These are phyloP conservation scores for Phylloporus sp. DNA, from an alignment of 768 basidiomycete genomes.

Conservation along the genomic window DNA sequence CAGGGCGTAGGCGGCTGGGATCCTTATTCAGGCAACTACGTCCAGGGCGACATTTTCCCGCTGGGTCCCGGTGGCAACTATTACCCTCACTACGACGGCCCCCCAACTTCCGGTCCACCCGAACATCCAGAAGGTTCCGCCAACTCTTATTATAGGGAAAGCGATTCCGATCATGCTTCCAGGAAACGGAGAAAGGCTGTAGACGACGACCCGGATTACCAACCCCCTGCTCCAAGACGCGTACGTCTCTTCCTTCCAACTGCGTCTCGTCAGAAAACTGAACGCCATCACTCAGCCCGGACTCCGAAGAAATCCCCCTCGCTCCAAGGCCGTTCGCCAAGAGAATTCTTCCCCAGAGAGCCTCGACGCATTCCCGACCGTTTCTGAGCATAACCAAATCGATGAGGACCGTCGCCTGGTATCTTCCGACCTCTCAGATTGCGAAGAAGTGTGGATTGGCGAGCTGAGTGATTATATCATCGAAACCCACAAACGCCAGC, in stretches of 20 bases:
- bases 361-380: constrained; percentile 15
- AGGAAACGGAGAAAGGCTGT: constrained; percentile 50
- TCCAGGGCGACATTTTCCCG: constrained; percentile 36
- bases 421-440: constrained; percentile 82
- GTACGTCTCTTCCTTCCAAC: constrained; percentile 39
- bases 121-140: constrained; percentile 19
- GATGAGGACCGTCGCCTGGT: constrained; percentile 44
- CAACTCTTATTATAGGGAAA: constrained; percentile 30
- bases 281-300: constrained; percentile 27
- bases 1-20: constrained; percentile 41
- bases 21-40: constrained; percentile 35
- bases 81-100: constrained; percentile 30
- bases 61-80: constrained; percentile 36
- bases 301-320: constrained; percentile 43
- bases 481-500: constrained; percentile 70
- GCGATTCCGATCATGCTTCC: constrained; percentile 29
- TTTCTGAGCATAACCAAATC: constrained; percentile 21
- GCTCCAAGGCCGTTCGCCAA: constrained; percentile 33
- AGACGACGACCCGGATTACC: constrained; percentile 53
- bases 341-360: constrained; percentile 27
- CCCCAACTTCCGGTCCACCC: constrained; percentile 7
- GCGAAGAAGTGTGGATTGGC: constrained; percentile 68
- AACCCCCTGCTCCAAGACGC: constrained; percentile 45
- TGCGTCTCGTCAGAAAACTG: not conserved
- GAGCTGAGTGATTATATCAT: constrained; percentile 67